These are phyloP conservation scores for Firmiana major DNA, from an alignment of 345 rosid species.

Conservation along the genomic window DNA sequence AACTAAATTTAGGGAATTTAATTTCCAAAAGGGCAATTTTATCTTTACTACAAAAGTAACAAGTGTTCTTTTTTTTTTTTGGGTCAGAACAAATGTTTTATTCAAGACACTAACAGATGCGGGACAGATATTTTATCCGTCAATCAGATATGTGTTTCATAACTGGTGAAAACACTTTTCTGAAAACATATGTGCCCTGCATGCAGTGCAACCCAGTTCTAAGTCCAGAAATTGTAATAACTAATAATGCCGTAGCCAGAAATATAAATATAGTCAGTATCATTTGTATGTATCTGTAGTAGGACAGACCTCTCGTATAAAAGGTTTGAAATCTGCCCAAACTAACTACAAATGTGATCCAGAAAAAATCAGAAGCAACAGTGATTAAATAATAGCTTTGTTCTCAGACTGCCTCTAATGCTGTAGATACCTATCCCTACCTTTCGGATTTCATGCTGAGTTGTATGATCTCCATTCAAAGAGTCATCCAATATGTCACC, in stretches of 20 bases:
- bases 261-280: neutral
- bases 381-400: neutral
- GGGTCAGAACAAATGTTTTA: no score
- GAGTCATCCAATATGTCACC: conserved; percentile 35
- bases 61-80: no score
- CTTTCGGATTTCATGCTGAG: conserved; percentile 51
- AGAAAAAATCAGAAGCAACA: neutral
- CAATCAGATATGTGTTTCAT: neutral
- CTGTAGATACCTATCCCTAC: conserved; percentile 34
- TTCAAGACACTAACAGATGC: neutral
- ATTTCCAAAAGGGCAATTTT: neutral
- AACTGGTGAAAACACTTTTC: neutral
- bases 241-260: neutral
- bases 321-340: neutral
- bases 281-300: neutral
- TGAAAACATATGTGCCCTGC: neutral
- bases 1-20: neutral
- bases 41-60: neutral
- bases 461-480: conserved; percentile 28
- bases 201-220: neutral
- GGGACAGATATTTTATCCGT: neutral
- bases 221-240: neutral
- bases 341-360: neutral
- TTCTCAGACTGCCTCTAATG: no score
- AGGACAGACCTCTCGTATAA: neutral